phyloP scores from a whole-genome alignment of 208 protist species.

The Herpetomonas tarakana region DNA sequence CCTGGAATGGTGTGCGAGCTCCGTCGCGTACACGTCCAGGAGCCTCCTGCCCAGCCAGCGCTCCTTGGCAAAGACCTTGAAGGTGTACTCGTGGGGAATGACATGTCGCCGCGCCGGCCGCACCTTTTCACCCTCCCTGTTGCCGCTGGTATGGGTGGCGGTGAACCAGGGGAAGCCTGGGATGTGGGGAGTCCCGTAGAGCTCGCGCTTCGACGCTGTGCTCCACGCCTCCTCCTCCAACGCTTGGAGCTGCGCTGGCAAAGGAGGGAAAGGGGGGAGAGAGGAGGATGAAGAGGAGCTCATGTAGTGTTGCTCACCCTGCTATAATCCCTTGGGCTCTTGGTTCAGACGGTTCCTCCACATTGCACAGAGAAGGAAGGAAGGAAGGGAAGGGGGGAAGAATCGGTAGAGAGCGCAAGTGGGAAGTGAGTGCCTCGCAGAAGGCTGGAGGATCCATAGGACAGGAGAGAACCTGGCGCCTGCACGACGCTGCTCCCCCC shows the following conservation, averaged over 20 bases:
- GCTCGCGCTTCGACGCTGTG: slow-evolving; percentile 14
- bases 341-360: no score
- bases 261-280: not conserved
- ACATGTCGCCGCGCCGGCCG: slow-evolving; percentile 60
- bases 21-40: slow-evolving; percentile 85
- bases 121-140: not conserved
- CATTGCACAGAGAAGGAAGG: no score
- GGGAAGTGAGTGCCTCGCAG: no score
- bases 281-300: no score
- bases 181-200: slow-evolving; percentile 60
- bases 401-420: no score
- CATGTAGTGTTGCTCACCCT: no score
- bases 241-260: slow-evolving; percentile 17
- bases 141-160: no score
- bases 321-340: no score
- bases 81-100: slow-evolving; percentile 87
- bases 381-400: no score
- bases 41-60: slow-evolving; percentile 87
- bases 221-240: slow-evolving; percentile 65
- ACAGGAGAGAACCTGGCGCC: no score
- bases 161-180: slow-evolving; percentile 82
- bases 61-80: slow-evolving; percentile 90
- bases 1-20: slow-evolving; percentile 81
- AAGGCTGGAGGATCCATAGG: no score
- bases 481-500: no score